Base-by-base conservation (phyloP, 1,139 yeast genomes). In the Yamadazyma sp. region DNA sequence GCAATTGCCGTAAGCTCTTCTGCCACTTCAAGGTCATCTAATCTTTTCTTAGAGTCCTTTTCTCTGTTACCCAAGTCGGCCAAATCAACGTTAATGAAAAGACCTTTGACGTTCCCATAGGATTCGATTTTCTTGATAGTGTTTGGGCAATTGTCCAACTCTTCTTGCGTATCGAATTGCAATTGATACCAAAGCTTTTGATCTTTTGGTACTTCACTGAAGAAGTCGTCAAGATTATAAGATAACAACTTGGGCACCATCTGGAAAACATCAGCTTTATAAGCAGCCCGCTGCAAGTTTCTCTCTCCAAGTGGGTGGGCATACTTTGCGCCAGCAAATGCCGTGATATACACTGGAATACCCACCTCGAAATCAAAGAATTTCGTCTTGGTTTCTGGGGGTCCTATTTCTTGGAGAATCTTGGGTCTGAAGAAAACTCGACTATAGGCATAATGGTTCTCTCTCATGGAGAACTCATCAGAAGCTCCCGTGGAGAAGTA, bases 401-500 rank as follows among this genome's bases (percentile, higher is more conserved):
- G 47, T 14, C 62, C 55, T 13, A 80, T 90, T 51, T 85, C 86
- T 8, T 85, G 84, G 39, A 87, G 67, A 11, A 86, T 70, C 41
- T 74, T 71, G 20, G 96, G 96, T 44, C 82, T 78, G 70, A 88
- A 87, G 66, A 84, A 87, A 38, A 86, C 74, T 41, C 94, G 71
- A 51, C 82, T 89, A 62, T 74, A 88, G 1, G 95, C 90, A 43
- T 78, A 70, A 55, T 86, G 94, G 64, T 88, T 88, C 55, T 88
- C 95, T 47, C 96, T 74, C 59, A 85, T 59, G 2, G 94, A 72
- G 47, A 87, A 76, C 62, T 88, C 96, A 58, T 88, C 96, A 55
- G 86, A 95, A 14, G 92, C 73, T 10, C 89, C 96, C 23, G 88
- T 80, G 2, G 90, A 81, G 57, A 85, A 88, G 61, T 88, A 88